These are phyloP conservation scores for Sclerospora graminicola DNA, from an alignment of 352 stramenopile genomes.

Conservation along the genomic window DNA sequence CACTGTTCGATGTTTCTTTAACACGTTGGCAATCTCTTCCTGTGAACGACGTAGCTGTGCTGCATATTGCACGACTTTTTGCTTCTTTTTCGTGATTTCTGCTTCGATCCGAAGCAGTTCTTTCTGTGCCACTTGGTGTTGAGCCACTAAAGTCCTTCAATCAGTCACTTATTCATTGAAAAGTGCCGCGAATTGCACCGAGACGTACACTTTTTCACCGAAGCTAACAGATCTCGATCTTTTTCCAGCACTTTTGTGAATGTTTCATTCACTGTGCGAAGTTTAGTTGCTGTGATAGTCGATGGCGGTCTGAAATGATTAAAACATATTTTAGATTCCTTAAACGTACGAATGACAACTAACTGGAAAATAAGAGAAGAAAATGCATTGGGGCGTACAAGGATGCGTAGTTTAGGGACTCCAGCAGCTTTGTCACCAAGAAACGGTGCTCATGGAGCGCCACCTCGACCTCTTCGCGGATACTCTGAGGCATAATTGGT, in stretches of 20 bases:
- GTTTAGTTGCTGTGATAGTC: conserved; percentile 58
- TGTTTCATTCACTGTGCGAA: conserved; percentile 69
- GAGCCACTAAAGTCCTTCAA: too few relatives aligned
- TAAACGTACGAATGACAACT: too few relatives aligned
- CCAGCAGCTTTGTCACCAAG: conserved; percentile 74
- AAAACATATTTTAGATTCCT: neutral
- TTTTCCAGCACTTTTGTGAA: conserved; percentile 71
- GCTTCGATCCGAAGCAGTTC: conserved; percentile 44
- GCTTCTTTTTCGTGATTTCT: conserved; percentile 60
- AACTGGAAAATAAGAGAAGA: too few relatives aligned
- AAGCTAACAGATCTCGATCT: conserved; percentile 50
- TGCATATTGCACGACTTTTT: conserved; percentile 58
- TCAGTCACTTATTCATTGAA: too few relatives aligned
- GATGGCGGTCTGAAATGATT: conserved; percentile 36
- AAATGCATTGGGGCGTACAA: conserved; percentile 20
- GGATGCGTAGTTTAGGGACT: conserved; percentile 58
- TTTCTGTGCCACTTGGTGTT: conserved; percentile 63
- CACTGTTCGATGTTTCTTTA: conserved; percentile 56
- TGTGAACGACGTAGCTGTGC: conserved; percentile 53
- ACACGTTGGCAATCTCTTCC: conserved; percentile 51
- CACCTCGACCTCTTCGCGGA: conserved; percentile 64
- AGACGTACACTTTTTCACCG: conserved; percentile 66
- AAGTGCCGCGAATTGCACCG: too few relatives aligned
- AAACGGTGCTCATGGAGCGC: conserved; percentile 75
- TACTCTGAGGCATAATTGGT: too few relatives aligned